Percentiles rank a stretch among this genome's conserved stretches.
Evolutionary conservation across 768 basidiomycete genomes (phyloP).

Genomic region (Boletus sp.): DNA sequence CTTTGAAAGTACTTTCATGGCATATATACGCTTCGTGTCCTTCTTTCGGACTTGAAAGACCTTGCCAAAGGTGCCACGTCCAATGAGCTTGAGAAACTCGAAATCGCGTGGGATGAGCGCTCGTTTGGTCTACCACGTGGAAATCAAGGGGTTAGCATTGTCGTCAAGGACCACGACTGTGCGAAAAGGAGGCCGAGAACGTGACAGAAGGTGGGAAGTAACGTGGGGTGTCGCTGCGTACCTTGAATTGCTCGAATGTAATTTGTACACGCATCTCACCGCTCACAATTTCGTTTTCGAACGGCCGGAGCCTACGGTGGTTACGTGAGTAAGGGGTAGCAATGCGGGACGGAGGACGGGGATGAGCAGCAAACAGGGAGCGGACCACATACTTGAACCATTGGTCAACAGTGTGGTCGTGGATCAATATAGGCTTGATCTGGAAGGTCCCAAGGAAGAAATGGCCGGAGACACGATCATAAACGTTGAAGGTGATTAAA

Average conservation of each 20-base stretch:
- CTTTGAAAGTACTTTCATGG: constrained; percentile 99
- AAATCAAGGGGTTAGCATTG: constrained; percentile 15
- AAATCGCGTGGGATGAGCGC: constrained; percentile 93
- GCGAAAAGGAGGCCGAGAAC: constrained; percentile 21
- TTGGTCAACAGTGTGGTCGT: constrained; percentile 93
- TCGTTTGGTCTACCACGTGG: constrained; percentile 63
- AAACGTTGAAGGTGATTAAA: constrained; percentile 81
- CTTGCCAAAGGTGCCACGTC: constrained; percentile 95
- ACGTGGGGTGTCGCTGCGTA: constrained; percentile 31
- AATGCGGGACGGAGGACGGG: constrained; percentile 7
- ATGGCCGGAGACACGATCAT: constrained; percentile 83
- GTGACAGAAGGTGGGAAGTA: constrained; percentile 26
- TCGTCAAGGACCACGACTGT: constrained; percentile 21
- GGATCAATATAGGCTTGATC: constrained; percentile 85
- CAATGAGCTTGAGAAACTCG: constrained; percentile 98
- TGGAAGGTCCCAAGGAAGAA: constrained; percentile 89
- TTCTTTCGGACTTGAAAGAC: constrained; percentile 99
- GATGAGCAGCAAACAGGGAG: constrained; percentile 14
- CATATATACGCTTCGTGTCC: constrained; percentile 98
- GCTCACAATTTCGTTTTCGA: constrained; percentile 77
- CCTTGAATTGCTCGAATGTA: constrained; percentile 89
- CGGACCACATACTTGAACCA: constrained; percentile 83
- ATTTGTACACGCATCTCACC: constrained; percentile 95
- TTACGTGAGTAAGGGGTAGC: constrained; percentile 13
- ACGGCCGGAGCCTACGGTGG: constrained; percentile 58